Percentiles rank a stretch among this genome's conserved stretches.
Evolutionary conservation across 2,329 filamentous ascomycete genomes (phyloP).

Genomic region (Colletotrichum karsti): DNA sequence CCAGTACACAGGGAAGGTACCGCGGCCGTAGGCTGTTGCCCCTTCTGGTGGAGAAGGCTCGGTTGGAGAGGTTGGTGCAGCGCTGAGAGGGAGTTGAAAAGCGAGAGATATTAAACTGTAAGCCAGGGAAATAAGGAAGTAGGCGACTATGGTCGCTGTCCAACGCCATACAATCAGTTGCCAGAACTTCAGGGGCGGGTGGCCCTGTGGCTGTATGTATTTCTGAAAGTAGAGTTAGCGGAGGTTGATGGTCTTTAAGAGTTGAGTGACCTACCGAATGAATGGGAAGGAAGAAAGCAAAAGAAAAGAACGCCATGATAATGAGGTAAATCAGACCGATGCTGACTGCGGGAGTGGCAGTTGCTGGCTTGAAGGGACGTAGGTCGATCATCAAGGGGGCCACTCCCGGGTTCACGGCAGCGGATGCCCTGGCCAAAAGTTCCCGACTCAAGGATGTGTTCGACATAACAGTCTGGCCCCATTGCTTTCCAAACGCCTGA

Average conservation of each 20-base stretch:
- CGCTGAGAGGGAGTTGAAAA: conserved; percentile 70
- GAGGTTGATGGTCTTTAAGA: not conserved
- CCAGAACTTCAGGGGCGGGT: conserved; percentile 65
- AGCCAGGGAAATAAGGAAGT: conserved; percentile 68
- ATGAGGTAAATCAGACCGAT: conserved; percentile 74
- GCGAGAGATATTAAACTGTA: conserved; percentile 72
- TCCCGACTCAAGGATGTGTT: conserved; percentile 45
- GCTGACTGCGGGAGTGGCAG: conserved; percentile 63
- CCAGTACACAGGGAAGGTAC: conserved; percentile 70
- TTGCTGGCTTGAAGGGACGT: conserved; percentile 64
- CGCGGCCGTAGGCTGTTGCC: conserved; percentile 63
- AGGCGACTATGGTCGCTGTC: conserved; percentile 62
- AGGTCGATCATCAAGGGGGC: conserved; percentile 55
- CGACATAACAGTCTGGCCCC: conserved; percentile 48
- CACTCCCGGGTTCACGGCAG: conserved; percentile 41
- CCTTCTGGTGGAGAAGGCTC: conserved; percentile 53
- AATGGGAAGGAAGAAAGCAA: conserved; percentile 70
- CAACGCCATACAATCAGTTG: conserved; percentile 69
- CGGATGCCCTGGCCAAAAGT: conserved; percentile 35
- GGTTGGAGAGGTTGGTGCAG: conserved; percentile 48
- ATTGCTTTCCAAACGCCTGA: conserved; percentile 55
- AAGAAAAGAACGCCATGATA: conserved; percentile 73
- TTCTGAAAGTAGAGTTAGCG: conserved; percentile 35
- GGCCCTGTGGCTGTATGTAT: conserved; percentile 62
- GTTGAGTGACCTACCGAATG: conserved; percentile 51